Conservation (phyloP, 1,139 yeast species). For the Blastobotrys ciferrii region DNA sequence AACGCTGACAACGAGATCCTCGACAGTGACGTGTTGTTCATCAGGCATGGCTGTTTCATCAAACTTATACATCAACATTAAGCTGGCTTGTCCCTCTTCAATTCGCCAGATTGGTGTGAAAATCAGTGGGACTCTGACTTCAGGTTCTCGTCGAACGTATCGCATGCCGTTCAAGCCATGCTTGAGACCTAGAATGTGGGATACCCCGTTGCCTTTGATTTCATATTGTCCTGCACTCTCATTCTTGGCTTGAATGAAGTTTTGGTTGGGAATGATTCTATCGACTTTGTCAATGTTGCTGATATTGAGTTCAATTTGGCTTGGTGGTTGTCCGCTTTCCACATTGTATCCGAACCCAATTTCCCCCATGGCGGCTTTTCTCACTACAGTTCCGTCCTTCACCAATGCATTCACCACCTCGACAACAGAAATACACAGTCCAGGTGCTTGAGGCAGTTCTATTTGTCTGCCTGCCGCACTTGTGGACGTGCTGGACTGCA, state of each 20-base stretch:
- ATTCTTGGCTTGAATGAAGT: conserved; percentile 20
- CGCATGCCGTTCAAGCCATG: conserved; percentile 59
- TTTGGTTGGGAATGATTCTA: conserved; percentile 27
- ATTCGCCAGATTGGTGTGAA: conserved; percentile 86
- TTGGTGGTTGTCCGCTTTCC: conserved; percentile 16
- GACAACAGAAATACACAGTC: conserved; percentile 73
- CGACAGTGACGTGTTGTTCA: conserved; percentile 43
- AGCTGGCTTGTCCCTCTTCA: conserved; percentile 79
- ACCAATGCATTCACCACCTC: conserved; percentile 76
- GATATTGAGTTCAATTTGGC: conserved; percentile 20
- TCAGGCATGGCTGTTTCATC: conserved; percentile 38
- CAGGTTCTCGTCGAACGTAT: conserved; percentile 50
- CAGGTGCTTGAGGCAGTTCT: conserved; percentile 48
- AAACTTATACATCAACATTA: conserved; percentile 68
- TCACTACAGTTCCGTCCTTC: conserved; percentile 58
- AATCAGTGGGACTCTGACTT: conserved; percentile 57
- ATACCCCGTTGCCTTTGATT: conserved; percentile 9
- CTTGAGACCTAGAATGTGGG: conserved; percentile 17
- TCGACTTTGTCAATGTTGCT: conserved; percentile 19
- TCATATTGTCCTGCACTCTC: conserved; percentile 11
- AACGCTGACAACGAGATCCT: conserved; percentile 66
- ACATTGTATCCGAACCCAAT: conserved; percentile 65
- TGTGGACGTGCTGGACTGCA: conserved; percentile 20
- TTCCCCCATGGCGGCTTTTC: conserved; percentile 72
- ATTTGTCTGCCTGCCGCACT: conserved; percentile 48